Conservation (phyloP, 345 rosid genomes). For the Balakata baccata region DNA sequence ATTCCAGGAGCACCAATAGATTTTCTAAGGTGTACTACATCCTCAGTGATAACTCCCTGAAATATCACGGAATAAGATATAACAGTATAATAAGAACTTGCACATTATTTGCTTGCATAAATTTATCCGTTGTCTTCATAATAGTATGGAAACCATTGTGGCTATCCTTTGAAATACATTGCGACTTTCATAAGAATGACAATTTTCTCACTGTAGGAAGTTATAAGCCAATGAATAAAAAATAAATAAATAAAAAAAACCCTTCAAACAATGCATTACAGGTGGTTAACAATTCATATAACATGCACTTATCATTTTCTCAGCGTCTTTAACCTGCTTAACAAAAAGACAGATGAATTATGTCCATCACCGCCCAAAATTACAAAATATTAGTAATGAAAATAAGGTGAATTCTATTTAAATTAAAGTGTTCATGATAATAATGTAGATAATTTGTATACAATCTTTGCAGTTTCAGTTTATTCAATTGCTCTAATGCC, state of each 20-base stretch:
- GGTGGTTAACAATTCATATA: no score
- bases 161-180: not conserved
- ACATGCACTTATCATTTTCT: not conserved
- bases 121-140: not conserved
- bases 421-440: not conserved
- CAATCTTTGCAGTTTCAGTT: not conserved
- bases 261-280: not conserved
- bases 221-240: not conserved
- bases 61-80: slow-evolving; percentile 6
- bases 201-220: not conserved
- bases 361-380: not conserved
- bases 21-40: slow-evolving; percentile 80
- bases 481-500: not conserved
- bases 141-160: not conserved
- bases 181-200: not conserved
- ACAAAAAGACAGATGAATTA: not conserved
- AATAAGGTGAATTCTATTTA: not conserved
- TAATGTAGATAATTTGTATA: no score
- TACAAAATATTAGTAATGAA: not conserved
- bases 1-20: slow-evolving; percentile 96
- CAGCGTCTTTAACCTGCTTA: not conserved
- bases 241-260: not conserved
- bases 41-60: slow-evolving; percentile 95
- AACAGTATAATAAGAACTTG: not conserved
- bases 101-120: not conserved